These are phyloP conservation scores for Haematococcus lacustris DNA, from an alignment of 139 green algal species.

Conservation along the genomic window DNA sequence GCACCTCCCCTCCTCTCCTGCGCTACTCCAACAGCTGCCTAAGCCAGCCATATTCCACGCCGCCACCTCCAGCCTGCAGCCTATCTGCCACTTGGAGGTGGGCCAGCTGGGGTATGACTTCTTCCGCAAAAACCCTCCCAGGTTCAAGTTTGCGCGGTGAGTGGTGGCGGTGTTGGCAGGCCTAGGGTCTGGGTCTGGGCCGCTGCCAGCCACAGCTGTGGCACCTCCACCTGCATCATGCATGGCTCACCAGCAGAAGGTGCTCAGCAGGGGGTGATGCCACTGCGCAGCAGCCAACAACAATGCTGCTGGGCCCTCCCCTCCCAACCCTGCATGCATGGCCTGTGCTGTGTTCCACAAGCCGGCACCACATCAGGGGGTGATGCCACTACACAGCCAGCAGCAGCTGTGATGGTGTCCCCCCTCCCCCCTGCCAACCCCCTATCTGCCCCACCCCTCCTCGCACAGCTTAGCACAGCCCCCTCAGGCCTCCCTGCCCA, in stretches of 20 bases:
- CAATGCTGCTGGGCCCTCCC: not conserved
- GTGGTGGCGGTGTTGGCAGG: not conserved
- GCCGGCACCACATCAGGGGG: no score
- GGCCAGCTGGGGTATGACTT: not conserved
- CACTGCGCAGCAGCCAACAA: not conserved
- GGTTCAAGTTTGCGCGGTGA: not conserved
- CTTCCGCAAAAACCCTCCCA: not conserved
- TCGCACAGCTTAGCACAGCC: no score
- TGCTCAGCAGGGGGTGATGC: not conserved
- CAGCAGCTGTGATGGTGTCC: no score
- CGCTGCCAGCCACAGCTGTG: not conserved
- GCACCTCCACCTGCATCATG: not conserved
- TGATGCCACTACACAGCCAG: no score
- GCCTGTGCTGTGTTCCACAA: no score
- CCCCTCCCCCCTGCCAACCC: no score
- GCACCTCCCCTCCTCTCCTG: not conserved
- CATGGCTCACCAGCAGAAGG: not conserved
- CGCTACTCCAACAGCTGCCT: not conserved
- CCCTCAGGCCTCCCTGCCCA: no score
- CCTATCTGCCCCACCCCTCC: no score
- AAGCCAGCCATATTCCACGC: not conserved
- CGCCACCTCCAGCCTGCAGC: not conserved
- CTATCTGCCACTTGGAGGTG: not conserved
- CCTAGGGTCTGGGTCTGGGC: not conserved
- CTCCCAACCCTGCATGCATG: not conserved